Evolutionary conservation across 441 rosid genomes (phyloP).

Genomic region (Gossypium davidsonii): DNA sequence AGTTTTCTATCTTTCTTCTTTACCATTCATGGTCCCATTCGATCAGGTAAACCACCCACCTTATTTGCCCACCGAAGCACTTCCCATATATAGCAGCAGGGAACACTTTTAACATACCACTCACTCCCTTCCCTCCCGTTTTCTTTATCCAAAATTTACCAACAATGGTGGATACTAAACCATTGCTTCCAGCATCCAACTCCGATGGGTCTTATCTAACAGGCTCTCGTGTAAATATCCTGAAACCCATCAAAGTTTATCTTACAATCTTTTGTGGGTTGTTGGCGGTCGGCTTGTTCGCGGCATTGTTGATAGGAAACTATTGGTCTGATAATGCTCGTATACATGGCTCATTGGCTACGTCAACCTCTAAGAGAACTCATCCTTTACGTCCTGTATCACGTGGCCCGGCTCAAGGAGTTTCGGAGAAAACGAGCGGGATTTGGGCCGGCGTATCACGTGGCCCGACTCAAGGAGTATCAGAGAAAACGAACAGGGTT

Average conservation of each 20-base stretch:
- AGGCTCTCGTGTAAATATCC: slow-evolving; percentile 9
- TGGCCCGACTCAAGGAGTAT: slow-evolving; percentile 58
- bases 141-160: neutral
- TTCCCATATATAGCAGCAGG: neutral
- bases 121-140: neutral
- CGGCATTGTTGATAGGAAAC: slow-evolving; percentile 23
- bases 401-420: slow-evolving; percentile 57
- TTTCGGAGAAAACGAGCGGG: slow-evolving; percentile 65
- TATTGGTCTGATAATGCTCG: neutral
- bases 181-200: slow-evolving; percentile 20
- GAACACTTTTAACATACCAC: too few species aligned
- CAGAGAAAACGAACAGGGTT: slow-evolving; percentile 53
- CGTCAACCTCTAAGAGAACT: slow-evolving; percentile 5
- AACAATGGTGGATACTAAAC: slow-evolving; percentile 22
- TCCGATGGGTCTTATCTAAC: slow-evolving; percentile 15
- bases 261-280: slow-evolving; percentile 32
- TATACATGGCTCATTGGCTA: neutral
- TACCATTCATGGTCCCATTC: neutral
- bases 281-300: slow-evolving; percentile 30
- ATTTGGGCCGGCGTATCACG: slow-evolving; percentile 28
- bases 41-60: neutral
- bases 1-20: neutral
- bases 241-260: slow-evolving; percentile 21
- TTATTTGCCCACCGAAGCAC: neutral
- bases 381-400: slow-evolving; percentile 23